Percentiles rank a stretch among this genome's conserved stretches.
These are phyloP conservation scores for Lecanicillium sp. DNA, from an alignment of 2,329 filamentous ascomycete genomes.

Conservation along the genomic window DNA sequence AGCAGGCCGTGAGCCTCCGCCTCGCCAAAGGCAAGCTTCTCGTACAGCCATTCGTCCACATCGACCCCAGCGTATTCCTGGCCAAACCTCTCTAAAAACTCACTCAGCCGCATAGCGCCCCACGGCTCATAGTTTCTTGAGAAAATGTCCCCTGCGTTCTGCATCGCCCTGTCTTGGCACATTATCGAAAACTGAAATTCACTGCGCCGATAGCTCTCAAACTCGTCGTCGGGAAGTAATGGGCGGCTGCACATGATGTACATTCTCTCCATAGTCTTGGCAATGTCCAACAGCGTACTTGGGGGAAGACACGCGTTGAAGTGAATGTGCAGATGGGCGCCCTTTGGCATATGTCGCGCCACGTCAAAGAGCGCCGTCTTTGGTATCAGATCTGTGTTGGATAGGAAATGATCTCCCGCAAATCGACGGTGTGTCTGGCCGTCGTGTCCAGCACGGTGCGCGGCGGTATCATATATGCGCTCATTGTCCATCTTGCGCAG, in stretches of 20 bases:
- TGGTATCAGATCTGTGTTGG: constrained; percentile 45
- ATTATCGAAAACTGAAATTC: constrained; percentile 57
- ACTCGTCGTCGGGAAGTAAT: constrained; percentile 32
- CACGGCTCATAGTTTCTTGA: constrained; percentile 35
- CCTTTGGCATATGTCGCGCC: constrained; percentile 58
- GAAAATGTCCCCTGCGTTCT: constrained; percentile 40
- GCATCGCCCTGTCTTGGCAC: constrained; percentile 17
- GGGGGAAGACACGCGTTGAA: constrained; percentile 69
- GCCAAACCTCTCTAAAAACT: constrained; percentile 31
- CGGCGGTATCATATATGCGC: constrained; percentile 26
- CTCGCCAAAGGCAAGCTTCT: constrained; percentile 55
- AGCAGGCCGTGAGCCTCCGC: constrained; percentile 48
- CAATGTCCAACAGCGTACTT: constrained; percentile 47
- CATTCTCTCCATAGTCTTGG: constrained; percentile 54
- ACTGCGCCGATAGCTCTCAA: constrained; percentile 39
- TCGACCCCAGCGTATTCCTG: constrained; percentile 16
- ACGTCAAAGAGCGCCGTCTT: constrained; percentile 50
- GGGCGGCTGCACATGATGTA: constrained; percentile 55
- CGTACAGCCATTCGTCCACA: constrained; percentile 46
- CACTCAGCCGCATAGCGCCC: constrained; percentile 33
- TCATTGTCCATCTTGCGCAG: constrained; percentile 28
- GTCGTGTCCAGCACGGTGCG: constrained; percentile 25
- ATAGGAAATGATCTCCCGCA: constrained; percentile 50
- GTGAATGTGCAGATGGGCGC: constrained; percentile 65
- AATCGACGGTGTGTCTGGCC: constrained; percentile 38